phyloP scores from a whole-genome alignment of 2,329 filamentous ascomycete species.

The Ophiostoma pallidulum region DNA sequence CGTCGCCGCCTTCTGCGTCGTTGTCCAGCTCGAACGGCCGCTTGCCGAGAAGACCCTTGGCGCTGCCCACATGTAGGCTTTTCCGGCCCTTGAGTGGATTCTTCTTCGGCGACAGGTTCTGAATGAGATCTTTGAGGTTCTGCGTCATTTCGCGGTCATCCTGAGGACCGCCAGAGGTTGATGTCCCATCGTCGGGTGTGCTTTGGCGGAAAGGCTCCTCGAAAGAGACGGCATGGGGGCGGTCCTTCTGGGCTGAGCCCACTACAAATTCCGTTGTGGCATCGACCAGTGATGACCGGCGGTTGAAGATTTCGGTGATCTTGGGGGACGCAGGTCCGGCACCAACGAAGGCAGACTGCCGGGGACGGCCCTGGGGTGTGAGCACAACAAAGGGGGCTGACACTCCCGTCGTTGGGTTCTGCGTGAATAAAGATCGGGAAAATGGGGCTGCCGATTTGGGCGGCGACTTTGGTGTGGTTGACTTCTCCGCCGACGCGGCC shows the following conservation, averaged over 20 bases:
- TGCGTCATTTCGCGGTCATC: conserved; percentile 54
- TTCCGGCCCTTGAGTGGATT: conserved; percentile 57
- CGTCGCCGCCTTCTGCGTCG: no score
- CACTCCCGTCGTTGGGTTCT: conserved; percentile 42
- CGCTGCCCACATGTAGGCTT: conserved; percentile 67
- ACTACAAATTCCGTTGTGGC: conserved; percentile 54
- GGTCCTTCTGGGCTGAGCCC: conserved; percentile 27
- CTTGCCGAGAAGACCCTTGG: conserved; percentile 64
- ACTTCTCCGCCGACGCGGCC: conserved; percentile 17
- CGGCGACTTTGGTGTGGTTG: conserved; percentile 20
- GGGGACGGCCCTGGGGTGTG: conserved; percentile 50
- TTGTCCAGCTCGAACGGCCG: conserved; percentile 61
- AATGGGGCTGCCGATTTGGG: conserved; percentile 20
- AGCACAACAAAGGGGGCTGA: conserved; percentile 56
- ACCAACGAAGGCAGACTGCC: conserved; percentile 58
- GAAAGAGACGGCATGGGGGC: conserved; percentile 50
- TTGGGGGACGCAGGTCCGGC: conserved; percentile 66
- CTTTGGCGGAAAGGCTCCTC: conserved; percentile 46
- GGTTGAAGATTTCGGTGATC: conserved; percentile 61
- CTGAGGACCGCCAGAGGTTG: conserved; percentile 29
- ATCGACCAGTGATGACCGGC: conserved; percentile 62
- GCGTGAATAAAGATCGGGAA: conserved; percentile 41
- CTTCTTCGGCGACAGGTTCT: conserved; percentile 68
- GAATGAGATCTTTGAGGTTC: conserved; percentile 67
- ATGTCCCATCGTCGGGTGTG: conserved; percentile 52